phyloP scores from a whole-genome alignment of 179 eudicot genomes.

The Nepenthes alata region DNA sequence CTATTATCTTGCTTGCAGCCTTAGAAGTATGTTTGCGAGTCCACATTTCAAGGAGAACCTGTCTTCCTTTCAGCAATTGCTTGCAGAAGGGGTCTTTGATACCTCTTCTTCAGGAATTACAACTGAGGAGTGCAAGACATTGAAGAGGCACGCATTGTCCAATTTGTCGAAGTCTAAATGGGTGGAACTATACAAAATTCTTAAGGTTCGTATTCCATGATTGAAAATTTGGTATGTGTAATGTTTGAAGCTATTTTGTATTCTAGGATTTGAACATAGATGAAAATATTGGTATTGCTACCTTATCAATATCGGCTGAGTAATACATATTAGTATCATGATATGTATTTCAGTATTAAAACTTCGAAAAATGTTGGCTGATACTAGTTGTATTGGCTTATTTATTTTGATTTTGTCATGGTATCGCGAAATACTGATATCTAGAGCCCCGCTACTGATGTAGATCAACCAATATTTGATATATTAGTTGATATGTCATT shows the following conservation, averaged over 20 bases:
- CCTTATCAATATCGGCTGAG: too few relatives aligned
- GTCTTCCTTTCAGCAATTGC: slow-evolving; percentile 62
- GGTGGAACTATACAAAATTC: slow-evolving; percentile 58
- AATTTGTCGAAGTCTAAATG: slow-evolving; percentile 48
- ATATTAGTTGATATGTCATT: too few relatives aligned
- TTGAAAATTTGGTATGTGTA: slow-evolving; percentile 2
- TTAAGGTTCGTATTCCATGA: slow-evolving; percentile 45
- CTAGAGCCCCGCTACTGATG: too few relatives aligned
- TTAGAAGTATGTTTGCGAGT: slow-evolving; percentile 53
- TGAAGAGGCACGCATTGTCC: slow-evolving; percentile 57
- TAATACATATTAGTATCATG: too few relatives aligned
- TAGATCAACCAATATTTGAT: too few relatives aligned
- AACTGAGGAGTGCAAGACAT: slow-evolving; percentile 44
- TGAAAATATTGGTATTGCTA: too few relatives aligned
- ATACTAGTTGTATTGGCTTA: too few relatives aligned
- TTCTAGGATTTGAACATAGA: background rate
- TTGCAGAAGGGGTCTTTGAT: slow-evolving; percentile 70
- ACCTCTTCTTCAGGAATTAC: slow-evolving; percentile 33
- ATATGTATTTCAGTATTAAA: too few relatives aligned
- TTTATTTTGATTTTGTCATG: too few relatives aligned
- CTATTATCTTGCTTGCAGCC: slow-evolving; percentile 33
- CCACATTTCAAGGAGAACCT: slow-evolving; percentile 52
- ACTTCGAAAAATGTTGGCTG: too few relatives aligned
- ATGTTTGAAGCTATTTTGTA: background rate
- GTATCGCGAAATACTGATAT: too few relatives aligned